Evolutionary conservation across 306 rosid species (phyloP).

Genomic region (Citrullus colocynthis): DNA sequence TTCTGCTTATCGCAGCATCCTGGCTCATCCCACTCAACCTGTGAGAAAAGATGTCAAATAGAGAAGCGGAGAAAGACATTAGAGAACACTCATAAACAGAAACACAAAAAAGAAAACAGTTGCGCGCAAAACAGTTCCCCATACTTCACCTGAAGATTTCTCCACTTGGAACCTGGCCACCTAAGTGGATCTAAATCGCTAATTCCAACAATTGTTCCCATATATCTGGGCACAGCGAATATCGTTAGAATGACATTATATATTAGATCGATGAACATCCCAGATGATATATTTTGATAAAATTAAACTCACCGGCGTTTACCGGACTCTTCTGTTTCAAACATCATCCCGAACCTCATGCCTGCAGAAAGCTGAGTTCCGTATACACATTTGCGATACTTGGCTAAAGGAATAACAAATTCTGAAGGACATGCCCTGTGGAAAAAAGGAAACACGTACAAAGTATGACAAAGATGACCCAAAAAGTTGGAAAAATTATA

Average conservation of each 20-base stretch:
- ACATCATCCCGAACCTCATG: slow-evolving; percentile 99
- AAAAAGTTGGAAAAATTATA: neutral
- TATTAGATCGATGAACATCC: neutral
- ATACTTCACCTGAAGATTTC: slow-evolving; percentile 83
- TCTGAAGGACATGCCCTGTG: slow-evolving; percentile 97
- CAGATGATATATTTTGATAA: neutral
- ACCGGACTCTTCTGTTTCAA: slow-evolving; percentile 96
- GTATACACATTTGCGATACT: slow-evolving; percentile 63
- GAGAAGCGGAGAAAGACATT: neutral
- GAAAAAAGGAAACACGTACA: slow-evolving; percentile 1
- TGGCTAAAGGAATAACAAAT: slow-evolving; percentile 74
- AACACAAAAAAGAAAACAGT: neutral
- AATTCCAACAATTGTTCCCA: slow-evolving; percentile 79
- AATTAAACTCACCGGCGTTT: slow-evolving; percentile 68
- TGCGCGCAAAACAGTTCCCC: neutral
- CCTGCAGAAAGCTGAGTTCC: slow-evolving; percentile 84
- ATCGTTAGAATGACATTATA: neutral
- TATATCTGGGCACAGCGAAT: slow-evolving; percentile 35
- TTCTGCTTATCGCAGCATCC: slow-evolving; percentile 91
- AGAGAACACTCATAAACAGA: neutral
- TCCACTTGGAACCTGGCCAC: slow-evolving; percentile 97
- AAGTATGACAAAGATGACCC: neutral
- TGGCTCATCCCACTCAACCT: slow-evolving; percentile 99
- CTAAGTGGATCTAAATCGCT: slow-evolving; percentile 85
- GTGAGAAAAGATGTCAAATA: neutral